phyloP scores from a whole-genome alignment of 23 red algal species.

The Cyanidioschyzon merolae region DNA sequence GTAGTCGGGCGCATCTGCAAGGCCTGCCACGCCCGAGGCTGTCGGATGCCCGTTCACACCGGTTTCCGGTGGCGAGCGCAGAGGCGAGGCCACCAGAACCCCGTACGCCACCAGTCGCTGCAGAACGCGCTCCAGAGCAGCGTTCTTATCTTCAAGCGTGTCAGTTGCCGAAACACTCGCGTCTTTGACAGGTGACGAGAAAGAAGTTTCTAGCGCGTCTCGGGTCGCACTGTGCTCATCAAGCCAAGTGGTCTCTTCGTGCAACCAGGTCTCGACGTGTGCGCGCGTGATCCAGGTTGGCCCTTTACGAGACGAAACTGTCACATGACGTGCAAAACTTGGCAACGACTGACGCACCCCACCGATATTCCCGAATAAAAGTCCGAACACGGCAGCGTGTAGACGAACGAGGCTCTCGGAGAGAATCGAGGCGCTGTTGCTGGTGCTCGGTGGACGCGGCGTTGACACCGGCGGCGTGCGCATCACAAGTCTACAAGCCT shows the following conservation, averaged over 20 bases:
- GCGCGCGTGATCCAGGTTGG: not conserved
- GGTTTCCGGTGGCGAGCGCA: not conserved
- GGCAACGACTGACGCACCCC: conserved; percentile 5
- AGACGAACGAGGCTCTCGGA: not conserved
- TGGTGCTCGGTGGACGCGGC: no score
- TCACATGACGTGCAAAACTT: not conserved
- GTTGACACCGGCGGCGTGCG: not conserved
- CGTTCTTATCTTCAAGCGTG: not conserved
- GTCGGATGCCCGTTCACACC: not conserved
- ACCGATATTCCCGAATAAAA: not conserved
- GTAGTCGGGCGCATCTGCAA: not conserved
- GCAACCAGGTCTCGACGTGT: not conserved
- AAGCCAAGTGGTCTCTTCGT: not conserved
- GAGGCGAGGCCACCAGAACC: not conserved
- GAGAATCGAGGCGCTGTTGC: not conserved
- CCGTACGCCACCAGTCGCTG: not conserved
- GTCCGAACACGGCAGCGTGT: not conserved
- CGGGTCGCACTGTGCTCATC: not conserved
- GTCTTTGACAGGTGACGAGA: not conserved
- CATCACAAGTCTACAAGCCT: no score
- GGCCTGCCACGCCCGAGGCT: not conserved
- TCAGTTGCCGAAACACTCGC: not conserved
- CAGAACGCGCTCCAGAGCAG: not conserved
- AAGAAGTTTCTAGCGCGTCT: not conserved
- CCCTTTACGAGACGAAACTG: not conserved